Conservation (phyloP, 257 asterid genomes). For the Penstemon davidsonii region DNA sequence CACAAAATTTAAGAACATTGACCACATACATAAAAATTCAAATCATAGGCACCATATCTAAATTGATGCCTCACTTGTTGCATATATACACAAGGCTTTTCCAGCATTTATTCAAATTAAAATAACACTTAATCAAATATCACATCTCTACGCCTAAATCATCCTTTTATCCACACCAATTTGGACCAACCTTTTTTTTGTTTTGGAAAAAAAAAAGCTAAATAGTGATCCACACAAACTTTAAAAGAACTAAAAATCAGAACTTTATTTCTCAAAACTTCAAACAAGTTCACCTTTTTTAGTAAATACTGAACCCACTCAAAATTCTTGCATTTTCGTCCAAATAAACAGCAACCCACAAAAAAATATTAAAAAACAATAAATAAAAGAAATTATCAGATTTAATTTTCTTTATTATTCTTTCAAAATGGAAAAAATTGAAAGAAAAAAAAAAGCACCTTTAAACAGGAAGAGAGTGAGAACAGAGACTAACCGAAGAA, state of each 20-base stretch:
- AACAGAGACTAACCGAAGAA: constrained; percentile 45
- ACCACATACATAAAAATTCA: constrained; percentile 7
- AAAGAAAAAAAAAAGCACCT: no score
- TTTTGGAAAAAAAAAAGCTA: constrained; percentile 7
- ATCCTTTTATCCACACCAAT: neutral
- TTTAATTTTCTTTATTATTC: no score
- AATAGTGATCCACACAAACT: constrained; percentile 21
- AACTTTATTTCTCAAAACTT: neutral
- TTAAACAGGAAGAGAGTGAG: neutral
- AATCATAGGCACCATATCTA: neutral
- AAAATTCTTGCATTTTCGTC: neutral
- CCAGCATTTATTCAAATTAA: neutral
- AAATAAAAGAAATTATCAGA: no score
- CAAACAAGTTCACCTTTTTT: neutral
- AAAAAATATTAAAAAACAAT: neutral
- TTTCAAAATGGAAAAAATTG: no score
- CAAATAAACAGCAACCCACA: neutral
- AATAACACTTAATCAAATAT: no score
- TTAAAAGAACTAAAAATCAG: constrained; percentile 1
- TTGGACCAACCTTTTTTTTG: neutral
- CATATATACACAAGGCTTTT: neutral
- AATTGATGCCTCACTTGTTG: neutral
- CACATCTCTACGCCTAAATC: neutral
- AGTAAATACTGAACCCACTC: constrained; percentile 13
- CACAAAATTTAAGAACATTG: constrained; percentile 21